Base-by-base conservation (phyloP, 1,284 basidiomycete genomes). In the Sanghuangporus sanghuang region DNA sequence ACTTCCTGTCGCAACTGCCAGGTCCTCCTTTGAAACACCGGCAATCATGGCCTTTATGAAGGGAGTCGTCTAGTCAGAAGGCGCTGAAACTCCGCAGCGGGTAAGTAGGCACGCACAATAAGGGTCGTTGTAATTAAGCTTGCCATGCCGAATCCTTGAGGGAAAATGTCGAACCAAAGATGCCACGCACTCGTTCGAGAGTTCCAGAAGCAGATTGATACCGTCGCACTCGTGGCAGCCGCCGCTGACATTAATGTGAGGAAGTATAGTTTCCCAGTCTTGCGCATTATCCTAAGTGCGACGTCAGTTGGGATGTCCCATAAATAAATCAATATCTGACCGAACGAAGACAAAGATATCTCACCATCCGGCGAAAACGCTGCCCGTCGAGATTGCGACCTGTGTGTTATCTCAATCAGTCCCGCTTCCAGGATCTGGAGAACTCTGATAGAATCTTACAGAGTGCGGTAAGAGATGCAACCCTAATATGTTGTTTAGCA, bases 1-100 rank as follows among this genome's bases (percentile, higher is more conserved):
- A 95, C 93, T 89, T 71, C 92, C 92, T 42, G 90, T 95, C 57
- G 92, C 93, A 38, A 95, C 85, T 2, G 93, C 86, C 78, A 94
- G 85, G 71, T 95, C 90, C 71, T 92, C 88, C 71, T 86, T 86
- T 56, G 83, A 79, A 21, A 96, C 90, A 64, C 85, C 82, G 35
- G 91, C 86, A 66, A 96, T 93, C 81, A 96, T 86, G 16, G 91
- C 93, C 90, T 93, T 46, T 11, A 59, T 18, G 42, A 55, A 44
- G 18, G 54, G 38, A 40, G 1, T 12, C 11, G 9, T 27, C 52
- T 12, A 14, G 48, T 49, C 21, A 62, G n/a, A 61, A 32, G 65
- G 55, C 46, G 62, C 35, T 62, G 12, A 75, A 48, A 46, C 16
- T 38, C 44, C 35, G 64, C 36, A n/a, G 58, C 72, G 42, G 68